Conservation (phyloP, 2,329 filamentous ascomycete species). For the Pestalotiopsis sp. region DNA sequence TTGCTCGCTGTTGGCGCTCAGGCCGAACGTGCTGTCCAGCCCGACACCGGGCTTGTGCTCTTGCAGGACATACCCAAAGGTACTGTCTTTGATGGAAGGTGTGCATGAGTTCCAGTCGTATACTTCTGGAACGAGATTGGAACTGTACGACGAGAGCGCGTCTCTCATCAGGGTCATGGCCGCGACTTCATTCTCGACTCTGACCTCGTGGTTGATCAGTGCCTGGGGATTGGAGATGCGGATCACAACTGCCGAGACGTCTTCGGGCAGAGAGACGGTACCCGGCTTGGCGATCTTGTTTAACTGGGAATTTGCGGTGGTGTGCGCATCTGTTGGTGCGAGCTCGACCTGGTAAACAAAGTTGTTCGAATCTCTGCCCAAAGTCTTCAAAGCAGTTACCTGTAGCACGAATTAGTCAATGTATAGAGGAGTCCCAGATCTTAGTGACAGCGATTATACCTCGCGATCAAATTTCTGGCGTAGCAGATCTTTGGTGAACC, state of each 20-base stretch:
- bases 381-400: not conserved
- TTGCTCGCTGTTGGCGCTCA: not conserved
- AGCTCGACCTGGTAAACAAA: not conserved
- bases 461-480: not conserved
- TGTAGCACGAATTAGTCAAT: not conserved
- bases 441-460: not conserved
- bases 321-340: not conserved
- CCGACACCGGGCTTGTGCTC: not conserved
- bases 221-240: constrained; percentile 3
- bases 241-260: not conserved
- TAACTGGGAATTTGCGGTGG: not conserved
- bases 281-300: not conserved
- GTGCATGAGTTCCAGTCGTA: not conserved
- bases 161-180: not conserved
- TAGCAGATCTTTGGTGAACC: not conserved
- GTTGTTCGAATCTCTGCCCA: not conserved
- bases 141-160: not conserved
- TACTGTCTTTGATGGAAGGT: not conserved
- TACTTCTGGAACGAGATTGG: not conserved
- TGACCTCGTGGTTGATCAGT: not conserved
- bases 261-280: not conserved
- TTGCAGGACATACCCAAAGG: not conserved
- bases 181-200: constrained; percentile 1
- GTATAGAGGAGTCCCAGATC: not conserved
- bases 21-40: not conserved